phyloP scores from a whole-genome alignment of 495 filamentous ascomycete species.

The Penicillium steckii region DNA sequence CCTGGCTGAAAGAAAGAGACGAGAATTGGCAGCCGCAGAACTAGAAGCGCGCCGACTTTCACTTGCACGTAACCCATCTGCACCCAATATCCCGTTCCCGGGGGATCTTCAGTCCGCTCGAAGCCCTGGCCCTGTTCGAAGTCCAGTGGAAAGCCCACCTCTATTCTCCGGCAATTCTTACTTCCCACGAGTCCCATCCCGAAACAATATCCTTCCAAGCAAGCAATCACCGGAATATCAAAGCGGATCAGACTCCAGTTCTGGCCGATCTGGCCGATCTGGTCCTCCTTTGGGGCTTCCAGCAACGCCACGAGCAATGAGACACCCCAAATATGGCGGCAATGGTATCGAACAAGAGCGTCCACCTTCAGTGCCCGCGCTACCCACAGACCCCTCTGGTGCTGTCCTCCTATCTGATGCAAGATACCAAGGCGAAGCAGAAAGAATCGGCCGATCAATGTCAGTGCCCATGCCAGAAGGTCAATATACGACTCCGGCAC shows the following conservation, averaged over 20 bases:
- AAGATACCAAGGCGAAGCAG: constrained; percentile 62
- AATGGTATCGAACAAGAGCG: constrained; percentile 54
- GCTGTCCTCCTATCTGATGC: constrained; percentile 56
- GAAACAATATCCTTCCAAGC: constrained; percentile 31
- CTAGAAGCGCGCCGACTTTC: constrained; percentile 84
- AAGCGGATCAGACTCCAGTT: constrained; percentile 44
- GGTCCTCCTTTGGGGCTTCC: constrained; percentile 64
- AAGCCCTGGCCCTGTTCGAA: constrained; percentile 29
- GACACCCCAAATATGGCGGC: constrained; percentile 62
- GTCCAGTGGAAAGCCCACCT: constrained; percentile 30
- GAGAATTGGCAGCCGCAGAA: constrained; percentile 79
- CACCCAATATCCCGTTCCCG: constrained; percentile 78
- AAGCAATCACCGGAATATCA: constrained; percentile 48
- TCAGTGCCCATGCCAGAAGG: constrained; percentile 69
- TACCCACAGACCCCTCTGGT: constrained; percentile 48
- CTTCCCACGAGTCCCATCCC: constrained; percentile 41
- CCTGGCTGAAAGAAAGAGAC: constrained; percentile 50
- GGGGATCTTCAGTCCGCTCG: constrained; percentile 49
- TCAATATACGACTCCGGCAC: constrained; percentile 28
- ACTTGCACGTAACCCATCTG: constrained; percentile 73
- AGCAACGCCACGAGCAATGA: constrained; percentile 83
- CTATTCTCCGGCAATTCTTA: constrained; percentile 38
- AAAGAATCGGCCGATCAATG: constrained; percentile 61
- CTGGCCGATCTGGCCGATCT: constrained; percentile 41
- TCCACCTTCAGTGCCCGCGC: constrained; percentile 63